Base-by-base conservation (phyloP, 2,329 filamentous ascomycete genomes). In the Massarina eburnea region DNA sequence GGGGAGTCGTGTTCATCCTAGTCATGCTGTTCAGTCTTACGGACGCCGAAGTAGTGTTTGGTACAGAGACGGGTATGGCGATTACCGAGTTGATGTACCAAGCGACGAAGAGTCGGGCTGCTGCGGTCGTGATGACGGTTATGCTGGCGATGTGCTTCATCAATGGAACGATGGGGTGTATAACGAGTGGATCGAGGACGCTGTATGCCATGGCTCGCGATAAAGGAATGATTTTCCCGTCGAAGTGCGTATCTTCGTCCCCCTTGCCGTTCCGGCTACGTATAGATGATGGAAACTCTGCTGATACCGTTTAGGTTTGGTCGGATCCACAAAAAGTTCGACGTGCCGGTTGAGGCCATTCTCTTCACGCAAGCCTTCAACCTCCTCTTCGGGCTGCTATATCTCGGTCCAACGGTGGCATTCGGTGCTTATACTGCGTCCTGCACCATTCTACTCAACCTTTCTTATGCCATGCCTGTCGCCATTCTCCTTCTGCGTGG, bases 171-270 rank as follows among this genome's bases (percentile, higher is more conserved):
- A 72, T 70, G n/a, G 73, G 72, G 1, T 72, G 71, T 30, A 64
- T 75, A 7, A 76, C 73, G 8, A 73, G 67, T 41, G 72, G 68
- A 1, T 75, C 68, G 27, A 61, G 75, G 26, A 63, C 78, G 12
- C 50, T 74, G 10, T 77, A 66, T 48, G 44, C 74, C 4, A 77
- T 79, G 66, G 76, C 76, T 5, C 68, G 76, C 41, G 76, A 77
- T 43, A 49, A 49, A 21, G 43, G 51, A 5, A 49, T 54, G 42
- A 45, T 54, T 2, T 54, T 51, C 33, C 51, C 48, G 6, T 43
- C 32, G 6, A 17, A 50, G 48, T 51, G 30, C 42, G 38, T 41
- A 10, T 12, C 32, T 30, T 15, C 10, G 14, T 12, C 32, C 36
- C 18, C 10, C 14, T 27, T 29, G 36, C 18, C 17, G 12, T 29